phyloP scores from a whole-genome alignment of 768 basidiomycete species.

The Lactifluus rugatus region DNA sequence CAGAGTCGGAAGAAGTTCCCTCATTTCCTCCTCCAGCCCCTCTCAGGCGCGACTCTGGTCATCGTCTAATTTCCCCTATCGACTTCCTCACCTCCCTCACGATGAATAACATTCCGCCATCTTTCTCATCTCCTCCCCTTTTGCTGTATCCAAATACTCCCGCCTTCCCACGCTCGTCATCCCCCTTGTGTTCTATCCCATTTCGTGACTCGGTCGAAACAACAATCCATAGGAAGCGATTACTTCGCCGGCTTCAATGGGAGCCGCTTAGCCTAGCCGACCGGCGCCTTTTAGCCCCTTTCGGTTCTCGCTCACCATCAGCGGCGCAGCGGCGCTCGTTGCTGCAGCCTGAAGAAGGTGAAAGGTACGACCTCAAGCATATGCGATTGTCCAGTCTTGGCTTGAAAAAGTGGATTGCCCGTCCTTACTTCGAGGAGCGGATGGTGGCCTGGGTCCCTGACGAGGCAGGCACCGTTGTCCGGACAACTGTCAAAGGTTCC shows the following conservation, averaged over 20 bases:
- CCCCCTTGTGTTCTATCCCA: constrained; percentile 31
- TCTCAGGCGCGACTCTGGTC: not conserved
- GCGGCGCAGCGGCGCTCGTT: constrained; percentile 22
- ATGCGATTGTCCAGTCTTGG: constrained; percentile 24
- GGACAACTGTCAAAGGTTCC: constrained; percentile 15
- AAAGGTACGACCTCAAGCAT: constrained; percentile 24
- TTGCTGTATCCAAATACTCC: constrained; percentile 26
- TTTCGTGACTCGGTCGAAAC: constrained; percentile 34
- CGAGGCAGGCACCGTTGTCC: constrained; percentile 10
- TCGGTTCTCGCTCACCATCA: constrained; percentile 29
- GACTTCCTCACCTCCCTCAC: constrained; percentile 33
- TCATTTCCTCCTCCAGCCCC: constrained; percentile 5
- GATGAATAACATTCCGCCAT: constrained; percentile 35
- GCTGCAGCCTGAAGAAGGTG: constrained; percentile 25
- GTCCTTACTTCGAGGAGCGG: constrained; percentile 18
- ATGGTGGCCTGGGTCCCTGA: constrained; percentile 11
- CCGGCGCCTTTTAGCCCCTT: constrained; percentile 33
- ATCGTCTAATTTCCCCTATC: constrained; percentile 27
- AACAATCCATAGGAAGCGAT: constrained; percentile 38
- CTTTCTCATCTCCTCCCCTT: constrained; percentile 38
- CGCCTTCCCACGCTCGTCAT: constrained; percentile 45
- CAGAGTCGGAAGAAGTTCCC: constrained; percentile 24
- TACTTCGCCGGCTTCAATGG: constrained; percentile 37
- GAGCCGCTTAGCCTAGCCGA: constrained; percentile 31
- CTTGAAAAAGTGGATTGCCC: constrained; percentile 13